Evolutionary conservation across 345 rosid species (phyloP), one percentile per base, ranked within the genome.

Genomic region (Bretschneidera sinensis): DNA sequence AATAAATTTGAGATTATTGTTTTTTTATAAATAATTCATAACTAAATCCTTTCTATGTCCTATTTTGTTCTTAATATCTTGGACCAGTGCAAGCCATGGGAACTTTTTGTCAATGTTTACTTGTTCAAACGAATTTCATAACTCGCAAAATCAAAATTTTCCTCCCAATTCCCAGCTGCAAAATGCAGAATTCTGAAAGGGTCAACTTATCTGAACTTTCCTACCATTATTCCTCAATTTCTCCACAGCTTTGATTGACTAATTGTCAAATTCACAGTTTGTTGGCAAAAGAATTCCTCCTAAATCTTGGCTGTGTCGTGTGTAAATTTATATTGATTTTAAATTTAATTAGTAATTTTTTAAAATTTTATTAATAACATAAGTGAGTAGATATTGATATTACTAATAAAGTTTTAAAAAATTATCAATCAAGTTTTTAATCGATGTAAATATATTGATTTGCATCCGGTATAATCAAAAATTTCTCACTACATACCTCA

Each of bases 201-300:
- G 17, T 56, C 1, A 43, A 53, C n/a, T 16, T 14, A 0, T 7
- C 17, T 48, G 52, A 45, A 64, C 21, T 21, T 45, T 48, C 59
- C 18, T 21, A 48, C 19, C 17, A 21, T 19, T 2, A 47, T 50
- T 43, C 47, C 21, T 55, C 51, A 31, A 39, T 50, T 53, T 24
- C 31, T n/a, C 33, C 33, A 28, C 5, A 28, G 21, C n/a, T 18
- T 1, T 43, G 51, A 11, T 13, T 4, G 2, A 8, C 51, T 16
- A 10, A 16, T 59, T 24, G 34, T 18, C 33, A 63, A 43, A 64
- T 64, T 61, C 57, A 61, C 50, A 35, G 24, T 43, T 51, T 22
- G 16, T 48, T 48, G 53, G 53, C 24, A 65, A 9, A 17, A 51
- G 33, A 25, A 34, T 34, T n/a, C n/a, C n/a, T n/a, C n/a, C n/a